Conservation (phyloP, 306 rosid species). For the Abrus precatorius region DNA sequence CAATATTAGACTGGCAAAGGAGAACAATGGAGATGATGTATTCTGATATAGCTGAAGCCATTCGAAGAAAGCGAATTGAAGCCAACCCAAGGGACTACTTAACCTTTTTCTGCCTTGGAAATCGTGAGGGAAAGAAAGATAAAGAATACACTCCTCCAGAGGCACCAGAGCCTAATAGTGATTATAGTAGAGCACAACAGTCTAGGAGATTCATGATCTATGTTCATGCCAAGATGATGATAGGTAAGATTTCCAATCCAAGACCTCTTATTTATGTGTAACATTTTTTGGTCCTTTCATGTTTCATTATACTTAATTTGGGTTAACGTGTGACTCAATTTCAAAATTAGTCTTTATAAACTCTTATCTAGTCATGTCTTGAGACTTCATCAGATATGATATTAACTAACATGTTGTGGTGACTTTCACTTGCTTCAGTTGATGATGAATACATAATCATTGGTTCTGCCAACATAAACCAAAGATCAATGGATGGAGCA, state of each 20-base stretch:
- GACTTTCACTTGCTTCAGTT: conserved; percentile 52
- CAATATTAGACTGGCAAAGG: conserved; percentile 88
- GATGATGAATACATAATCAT: conserved; percentile 93
- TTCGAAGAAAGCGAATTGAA: conserved; percentile 54
- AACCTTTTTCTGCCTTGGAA: conserved; percentile 88
- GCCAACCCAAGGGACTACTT: conserved; percentile 61
- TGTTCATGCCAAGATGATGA: conserved; percentile 98
- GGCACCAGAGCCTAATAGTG: conserved; percentile 65
- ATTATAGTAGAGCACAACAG: conserved; percentile 71
- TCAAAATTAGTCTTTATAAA: too few relatives aligned
- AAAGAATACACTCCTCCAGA: conserved; percentile 65
- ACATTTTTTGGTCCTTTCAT: background rate
- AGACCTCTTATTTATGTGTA: background rate
- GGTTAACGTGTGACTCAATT: too few relatives aligned
- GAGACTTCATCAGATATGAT: too few relatives aligned
- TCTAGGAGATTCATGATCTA: conserved; percentile 81
- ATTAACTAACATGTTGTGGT: background rate
- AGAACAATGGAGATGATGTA: conserved; percentile 94
- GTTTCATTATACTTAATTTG: too few relatives aligned
- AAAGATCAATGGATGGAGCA: conserved; percentile 91
- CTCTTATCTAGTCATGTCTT: too few relatives aligned
- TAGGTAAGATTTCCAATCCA: conserved; percentile 58
- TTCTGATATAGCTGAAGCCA: conserved; percentile 69
- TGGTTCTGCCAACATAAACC: conserved; percentile 94
- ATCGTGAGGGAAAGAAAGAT: conserved; percentile 48